Evolutionary conservation across 495 filamentous ascomycete genomes (phyloP).

Genomic region (Talaromyces stipitatus): DNA sequence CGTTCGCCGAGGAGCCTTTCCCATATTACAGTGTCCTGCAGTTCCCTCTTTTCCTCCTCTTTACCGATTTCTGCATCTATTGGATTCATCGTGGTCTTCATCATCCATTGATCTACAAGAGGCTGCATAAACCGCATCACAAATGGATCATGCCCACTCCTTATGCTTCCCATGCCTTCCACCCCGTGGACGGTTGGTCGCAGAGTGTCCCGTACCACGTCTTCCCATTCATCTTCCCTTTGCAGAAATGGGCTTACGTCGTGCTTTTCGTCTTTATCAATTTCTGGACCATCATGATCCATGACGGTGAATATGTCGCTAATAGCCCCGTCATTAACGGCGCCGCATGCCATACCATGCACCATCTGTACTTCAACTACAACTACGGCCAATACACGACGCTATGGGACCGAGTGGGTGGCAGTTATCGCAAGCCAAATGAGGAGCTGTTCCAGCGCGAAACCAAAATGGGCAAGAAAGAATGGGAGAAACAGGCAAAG

Average conservation of each 20-base stretch:
- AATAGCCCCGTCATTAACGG: slow-evolving; percentile 87
- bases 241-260: slow-evolving; percentile 86
- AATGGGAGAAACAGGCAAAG: slow-evolving; percentile 72
- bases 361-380: slow-evolving; percentile 98
- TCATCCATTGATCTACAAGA: slow-evolving; percentile 75
- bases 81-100: slow-evolving; percentile 90
- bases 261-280: slow-evolving; percentile 88
- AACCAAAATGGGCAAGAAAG: slow-evolving; percentile 74
- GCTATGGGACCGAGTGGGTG: slow-evolving; percentile 85
- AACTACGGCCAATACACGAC: slow-evolving; percentile 98
- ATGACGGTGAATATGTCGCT: slow-evolving; percentile 92
- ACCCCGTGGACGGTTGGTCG: slow-evolving; percentile 88
- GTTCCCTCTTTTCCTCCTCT: slow-evolving; percentile 85
- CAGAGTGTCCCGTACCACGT: slow-evolving; percentile 91
- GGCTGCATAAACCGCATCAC: slow-evolving; percentile 93
- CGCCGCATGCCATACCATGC: slow-evolving; percentile 92
- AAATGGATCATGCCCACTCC: slow-evolving; percentile 99
- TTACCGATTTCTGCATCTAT: slow-evolving; percentile 93
- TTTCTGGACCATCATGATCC: slow-evolving; percentile 95
- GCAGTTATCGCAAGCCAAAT: slow-evolving; percentile 84
- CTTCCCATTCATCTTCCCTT: slow-evolving; percentile 87
- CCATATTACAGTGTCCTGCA: slow-evolving; percentile 73
- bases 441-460: slow-evolving; percentile 80
- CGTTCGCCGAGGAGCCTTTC: slow-evolving; percentile 61
- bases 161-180: slow-evolving; percentile 87